Conservation (phyloP, 2,329 filamentous ascomycete species). For the Ophiostoma tasmaniense region DNA sequence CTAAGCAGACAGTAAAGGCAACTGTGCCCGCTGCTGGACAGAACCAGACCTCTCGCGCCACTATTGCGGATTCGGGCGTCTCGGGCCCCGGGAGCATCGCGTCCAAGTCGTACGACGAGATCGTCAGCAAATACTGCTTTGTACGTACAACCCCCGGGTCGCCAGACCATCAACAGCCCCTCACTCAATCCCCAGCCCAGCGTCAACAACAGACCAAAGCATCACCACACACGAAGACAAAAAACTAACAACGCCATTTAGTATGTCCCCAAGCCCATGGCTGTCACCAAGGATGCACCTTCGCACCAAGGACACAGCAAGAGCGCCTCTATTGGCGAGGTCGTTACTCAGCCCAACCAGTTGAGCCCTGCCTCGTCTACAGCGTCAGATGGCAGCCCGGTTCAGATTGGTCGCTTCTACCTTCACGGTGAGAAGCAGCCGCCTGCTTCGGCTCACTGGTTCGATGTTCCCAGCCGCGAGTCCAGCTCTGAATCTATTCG, state of each 20-base stretch:
- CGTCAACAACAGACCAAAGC: conserved; percentile 32
- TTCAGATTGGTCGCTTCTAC: conserved; percentile 23
- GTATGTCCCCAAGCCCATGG: conserved; percentile 55
- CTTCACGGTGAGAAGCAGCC: conserved; percentile 25
- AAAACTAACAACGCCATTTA: conserved; percentile 29
- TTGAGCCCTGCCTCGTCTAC: conserved; percentile 31
- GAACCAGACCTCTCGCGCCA: conserved; percentile 8
- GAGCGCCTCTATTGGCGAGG: conserved; percentile 31
- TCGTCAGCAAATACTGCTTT: conserved; percentile 99
- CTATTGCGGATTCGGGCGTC: conserved; percentile 20
- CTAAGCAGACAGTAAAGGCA: conserved; percentile 16
- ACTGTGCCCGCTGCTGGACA: conserved; percentile 1
- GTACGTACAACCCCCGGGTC: conserved; percentile 60
- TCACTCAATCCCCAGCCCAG: conserved; percentile 17
- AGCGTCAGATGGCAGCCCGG: conserved; percentile 33
- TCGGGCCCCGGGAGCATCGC: conserved; percentile 50
- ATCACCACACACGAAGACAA: conserved; percentile 12
- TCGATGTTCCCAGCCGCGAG: conserved; percentile 34
- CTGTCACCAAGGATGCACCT: conserved; percentile 41
- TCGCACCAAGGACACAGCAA: conserved; percentile 36
- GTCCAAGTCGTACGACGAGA: conserved; percentile 87
- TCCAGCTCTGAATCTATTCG: conserved; percentile 26
- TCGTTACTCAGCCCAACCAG: conserved; percentile 25
- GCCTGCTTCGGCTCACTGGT: conserved; percentile 27
- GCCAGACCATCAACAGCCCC: conserved; percentile 15